Evolutionary conservation across 495 filamentous ascomycete genomes (phyloP), one percentile per base, ranked within the genome.

Genomic region (Penicillium coffeae): DNA sequence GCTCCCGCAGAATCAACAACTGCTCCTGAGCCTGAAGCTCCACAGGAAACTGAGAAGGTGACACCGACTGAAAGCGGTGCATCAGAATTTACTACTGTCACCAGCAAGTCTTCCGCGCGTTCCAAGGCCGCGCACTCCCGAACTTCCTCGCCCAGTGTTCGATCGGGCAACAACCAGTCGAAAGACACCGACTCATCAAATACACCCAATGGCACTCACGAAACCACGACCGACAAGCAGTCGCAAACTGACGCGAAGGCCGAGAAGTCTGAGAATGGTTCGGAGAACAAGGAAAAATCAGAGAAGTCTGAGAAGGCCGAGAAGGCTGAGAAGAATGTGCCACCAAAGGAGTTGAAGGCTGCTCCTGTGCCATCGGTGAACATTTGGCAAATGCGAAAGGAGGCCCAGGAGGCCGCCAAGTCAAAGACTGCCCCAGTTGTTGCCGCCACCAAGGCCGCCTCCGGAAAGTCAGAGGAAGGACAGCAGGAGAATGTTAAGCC

Each of bases 281-380:
- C 61, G 0, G 60, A 68, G 44, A 59, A 39, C 22, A 75, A 64
- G 47, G 69, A 68, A 42, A 77, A 71, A 68, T 62, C 51, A 15
- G 54, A 41, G 32, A 56, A 60, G 39, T 50, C 52, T 9, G 54
- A 71, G 30, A 71, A 71, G 51, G 47, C 55, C 9, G 60, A 65
- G 7, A 58, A 73, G 21, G 69, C 74, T 49, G 71, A 73, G 40
- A 79, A 80, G 60, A 69, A 78, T 43, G 68, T 70, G 21, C 76
- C 75, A 40, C 78, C 79, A 45, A 81, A 80, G 48, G 75, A 83
- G 55, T 74, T 96, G 35, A 86, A 87, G 52, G 89, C 90, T 39
- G 92, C 92, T 39, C 85, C 88, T 25, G 68, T 83, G 34, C 92
- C 93, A 4, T 57, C 79, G 1, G 87, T 96, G 39, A 98, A 98